Percentiles rank a stretch among this genome's conserved stretches.
Evolutionary conservation across 768 basidiomycete genomes (phyloP).

Genomic region (Trametes cingulata): DNA sequence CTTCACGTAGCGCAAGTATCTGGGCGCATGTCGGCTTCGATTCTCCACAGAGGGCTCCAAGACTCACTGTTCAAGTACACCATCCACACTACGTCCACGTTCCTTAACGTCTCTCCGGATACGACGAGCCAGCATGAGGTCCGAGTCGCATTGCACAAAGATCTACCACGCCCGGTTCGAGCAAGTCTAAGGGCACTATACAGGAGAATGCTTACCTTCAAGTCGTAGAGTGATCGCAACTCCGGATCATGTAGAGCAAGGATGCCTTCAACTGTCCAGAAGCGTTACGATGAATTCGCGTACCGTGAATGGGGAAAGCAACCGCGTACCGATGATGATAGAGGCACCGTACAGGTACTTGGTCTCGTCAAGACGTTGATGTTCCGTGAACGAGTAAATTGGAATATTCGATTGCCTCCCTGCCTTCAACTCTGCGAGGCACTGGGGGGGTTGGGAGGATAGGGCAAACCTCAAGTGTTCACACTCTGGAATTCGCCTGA

Average conservation of each 20-base stretch:
- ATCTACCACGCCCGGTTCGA: slow-evolving; percentile 46
- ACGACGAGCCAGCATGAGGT: slow-evolving; percentile 94
- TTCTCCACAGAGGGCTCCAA: neutral
- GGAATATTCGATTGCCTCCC: slow-evolving; percentile 88
- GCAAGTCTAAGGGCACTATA: no score
- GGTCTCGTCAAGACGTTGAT: slow-evolving; percentile 76
- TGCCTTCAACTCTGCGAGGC: slow-evolving; percentile 80
- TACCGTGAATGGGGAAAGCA: neutral
- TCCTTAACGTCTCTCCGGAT: slow-evolving; percentile 87
- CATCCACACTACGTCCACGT: slow-evolving; percentile 81
- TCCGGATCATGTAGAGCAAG: slow-evolving; percentile 82
- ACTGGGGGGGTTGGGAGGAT: slow-evolving; percentile 45
- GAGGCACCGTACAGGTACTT: slow-evolving; percentile 93
- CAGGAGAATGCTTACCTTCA: slow-evolving; percentile 58
- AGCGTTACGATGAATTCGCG: neutral
- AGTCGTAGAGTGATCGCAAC: slow-evolving; percentile 82
- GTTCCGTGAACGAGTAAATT: slow-evolving; percentile 89
- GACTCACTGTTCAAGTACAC: slow-evolving; percentile 83
- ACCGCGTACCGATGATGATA: slow-evolving; percentile 75
- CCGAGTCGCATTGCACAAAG: slow-evolving; percentile 92
- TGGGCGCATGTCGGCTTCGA: slow-evolving; percentile 29
- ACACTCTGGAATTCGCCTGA: neutral
- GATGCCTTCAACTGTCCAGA: slow-evolving; percentile 77
- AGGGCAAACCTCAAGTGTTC: neutral
- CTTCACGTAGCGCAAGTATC: slow-evolving; percentile 94